phyloP scores from a whole-genome alignment of 2,329 filamentous ascomycete genomes.

The Amauroascus niger region DNA sequence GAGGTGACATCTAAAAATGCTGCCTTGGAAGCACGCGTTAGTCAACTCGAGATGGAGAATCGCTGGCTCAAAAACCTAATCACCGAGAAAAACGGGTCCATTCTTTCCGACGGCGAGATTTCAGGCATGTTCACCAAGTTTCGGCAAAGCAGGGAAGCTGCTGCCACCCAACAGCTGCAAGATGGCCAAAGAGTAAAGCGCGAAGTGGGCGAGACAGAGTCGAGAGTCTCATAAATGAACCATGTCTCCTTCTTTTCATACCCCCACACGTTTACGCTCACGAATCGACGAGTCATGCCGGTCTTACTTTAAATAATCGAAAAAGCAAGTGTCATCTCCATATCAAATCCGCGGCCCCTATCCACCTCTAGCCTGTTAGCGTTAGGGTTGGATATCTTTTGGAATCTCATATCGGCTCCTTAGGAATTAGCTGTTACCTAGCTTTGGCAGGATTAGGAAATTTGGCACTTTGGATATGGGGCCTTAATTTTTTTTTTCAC shows the following conservation, averaged over 20 bases:
- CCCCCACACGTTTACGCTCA: not conserved
- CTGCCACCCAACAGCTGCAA: constrained; percentile 15
- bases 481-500: not conserved
- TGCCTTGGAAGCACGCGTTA: constrained; percentile 60
- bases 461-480: not conserved
- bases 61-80: constrained; percentile 72
- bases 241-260: not conserved
- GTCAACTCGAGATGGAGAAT: constrained; percentile 72
- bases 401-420: not conserved
- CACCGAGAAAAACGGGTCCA: constrained; percentile 63
- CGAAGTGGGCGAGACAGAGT: not conserved
- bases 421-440: not conserved
- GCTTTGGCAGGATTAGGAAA: constrained; percentile 5
- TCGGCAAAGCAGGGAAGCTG: constrained; percentile 25
- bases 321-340: not conserved
- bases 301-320: not conserved
- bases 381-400: not conserved
- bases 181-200: not conserved
- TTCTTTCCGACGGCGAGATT: constrained; percentile 34
- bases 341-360: not conserved
- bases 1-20: constrained; percentile 74
- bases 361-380: not conserved
- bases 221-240: not conserved
- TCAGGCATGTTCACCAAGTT: constrained; percentile 35
- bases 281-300: constrained; percentile 5